These are phyloP conservation scores for Aureoboletus auriporus DNA, from an alignment of 768 basidiomycete species.

Conservation along the genomic window DNA sequence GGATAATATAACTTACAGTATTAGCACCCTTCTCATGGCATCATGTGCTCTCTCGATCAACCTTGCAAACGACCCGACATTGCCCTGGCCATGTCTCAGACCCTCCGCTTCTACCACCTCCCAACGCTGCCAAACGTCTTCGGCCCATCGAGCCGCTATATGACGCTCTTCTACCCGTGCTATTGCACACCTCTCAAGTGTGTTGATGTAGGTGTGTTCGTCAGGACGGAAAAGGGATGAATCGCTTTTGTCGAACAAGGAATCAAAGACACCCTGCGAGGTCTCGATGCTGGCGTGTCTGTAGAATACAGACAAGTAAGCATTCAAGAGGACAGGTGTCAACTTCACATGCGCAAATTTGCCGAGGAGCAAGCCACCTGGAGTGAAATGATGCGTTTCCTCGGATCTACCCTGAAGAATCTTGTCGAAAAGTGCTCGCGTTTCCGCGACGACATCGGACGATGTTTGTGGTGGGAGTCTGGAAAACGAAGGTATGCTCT, in stretches of 20 bases:
- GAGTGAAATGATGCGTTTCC: not conserved
- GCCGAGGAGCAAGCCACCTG: constrained; percentile 13
- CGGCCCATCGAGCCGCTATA: constrained; percentile 48
- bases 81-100: constrained; percentile 21
- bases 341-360: constrained; percentile 58
- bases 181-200: constrained; percentile 60
- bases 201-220: constrained; percentile 56
- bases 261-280: constrained; percentile 47
- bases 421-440: constrained; percentile 56
- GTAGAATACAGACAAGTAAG: constrained; percentile 79
- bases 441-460: constrained; percentile 71
- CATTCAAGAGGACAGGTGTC: constrained; percentile 64
- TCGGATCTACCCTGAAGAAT: constrained; percentile 44
- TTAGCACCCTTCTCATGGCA: constrained; percentile 61
- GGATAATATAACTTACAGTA: constrained; percentile 46
- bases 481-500: constrained; percentile 25
- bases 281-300: constrained; percentile 49
- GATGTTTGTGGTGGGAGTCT: constrained; percentile 69
- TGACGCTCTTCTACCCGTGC: constrained; percentile 42
- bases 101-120: constrained; percentile 39
- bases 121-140: constrained; percentile 70
- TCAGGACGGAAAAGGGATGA: constrained; percentile 37
- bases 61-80: constrained; percentile 33
- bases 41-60: constrained; percentile 65
- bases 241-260: constrained; percentile 40